Conservation (phyloP, 495 filamentous ascomycete species). For the Xylaria grammica region DNA sequence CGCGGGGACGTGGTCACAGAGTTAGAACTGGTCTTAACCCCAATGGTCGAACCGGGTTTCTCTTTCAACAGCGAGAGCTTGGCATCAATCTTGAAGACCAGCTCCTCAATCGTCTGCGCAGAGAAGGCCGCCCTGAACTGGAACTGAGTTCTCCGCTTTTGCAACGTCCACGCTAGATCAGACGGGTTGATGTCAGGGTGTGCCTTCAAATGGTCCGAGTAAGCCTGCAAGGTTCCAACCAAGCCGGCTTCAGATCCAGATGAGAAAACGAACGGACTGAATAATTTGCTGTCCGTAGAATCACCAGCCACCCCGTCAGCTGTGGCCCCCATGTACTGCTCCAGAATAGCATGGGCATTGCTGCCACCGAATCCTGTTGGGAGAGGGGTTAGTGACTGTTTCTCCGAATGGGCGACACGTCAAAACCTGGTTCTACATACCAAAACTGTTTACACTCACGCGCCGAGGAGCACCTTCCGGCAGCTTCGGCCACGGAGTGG, state of each 20-base stretch:
- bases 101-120: conserved; percentile 8
- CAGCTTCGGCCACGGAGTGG: conserved; percentile 6
- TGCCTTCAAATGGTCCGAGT: conserved; percentile 4
- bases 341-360: conserved; percentile 42
- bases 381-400: neutral
- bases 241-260: conserved; percentile 11
- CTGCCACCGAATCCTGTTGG: conserved; percentile 36
- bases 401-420: neutral
- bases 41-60: neutral
- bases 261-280: conserved; percentile 21
- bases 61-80: neutral
- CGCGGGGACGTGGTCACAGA: conserved; percentile 16
- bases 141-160: conserved; percentile 5
- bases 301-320: neutral
- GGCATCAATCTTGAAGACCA: neutral
- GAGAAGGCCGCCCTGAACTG: conserved; percentile 4
- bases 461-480: conserved; percentile 13
- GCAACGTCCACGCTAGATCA: conserved; percentile 14
- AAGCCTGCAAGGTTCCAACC: conserved; percentile 3
- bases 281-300: neutral
- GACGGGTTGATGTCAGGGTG: neutral
- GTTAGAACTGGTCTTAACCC: conserved; percentile 25
- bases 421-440: conserved; percentile 1
- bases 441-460: conserved; percentile 22
- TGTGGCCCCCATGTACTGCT: conserved; percentile 21